Conservation (phyloP, 2,329 filamentous ascomycete species). For the Fusarium circinatum region DNA sequence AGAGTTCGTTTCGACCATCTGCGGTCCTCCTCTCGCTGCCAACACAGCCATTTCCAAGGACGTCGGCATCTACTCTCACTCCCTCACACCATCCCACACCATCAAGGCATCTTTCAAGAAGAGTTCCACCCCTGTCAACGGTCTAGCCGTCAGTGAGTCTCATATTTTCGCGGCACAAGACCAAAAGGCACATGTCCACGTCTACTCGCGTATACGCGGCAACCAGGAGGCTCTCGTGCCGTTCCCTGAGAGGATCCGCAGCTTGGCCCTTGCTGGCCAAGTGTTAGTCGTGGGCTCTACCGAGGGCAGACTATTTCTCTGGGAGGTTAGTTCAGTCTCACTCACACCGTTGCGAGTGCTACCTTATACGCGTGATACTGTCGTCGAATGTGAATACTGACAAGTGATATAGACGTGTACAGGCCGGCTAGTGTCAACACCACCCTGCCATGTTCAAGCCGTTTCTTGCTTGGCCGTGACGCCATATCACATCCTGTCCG, state of each 20-base stretch:
- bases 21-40: conserved; percentile 66
- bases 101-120: conserved; percentile 89
- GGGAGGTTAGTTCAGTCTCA: conserved; percentile 75
- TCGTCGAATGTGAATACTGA: conserved; percentile 35
- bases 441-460: conserved; percentile 80
- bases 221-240: conserved; percentile 90
- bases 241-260: conserved; percentile 87
- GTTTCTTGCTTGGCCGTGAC: conserved; percentile 80
- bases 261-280: conserved; percentile 76
- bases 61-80: conserved; percentile 86
- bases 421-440: conserved; percentile 79
- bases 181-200: conserved; percentile 91
- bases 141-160: conserved; percentile 80
- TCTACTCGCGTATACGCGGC: conserved; percentile 85
- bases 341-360: conserved; percentile 23
- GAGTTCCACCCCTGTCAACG: conserved; percentile 81
- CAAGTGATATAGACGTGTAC: conserved; percentile 69
- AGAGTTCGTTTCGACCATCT: conserved; percentile 68
- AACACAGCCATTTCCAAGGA: conserved; percentile 77
- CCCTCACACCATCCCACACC: conserved; percentile 80
- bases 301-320: conserved; percentile 86
- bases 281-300: conserved; percentile 84
- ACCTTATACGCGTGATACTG: conserved; percentile 14
- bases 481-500: conserved; percentile 78
- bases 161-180: conserved; percentile 93